Evolutionary conservation across 306 rosid genomes (phyloP), one percentile per base, ranked within the genome.

Genomic region (Arachis hypogaea): DNA sequence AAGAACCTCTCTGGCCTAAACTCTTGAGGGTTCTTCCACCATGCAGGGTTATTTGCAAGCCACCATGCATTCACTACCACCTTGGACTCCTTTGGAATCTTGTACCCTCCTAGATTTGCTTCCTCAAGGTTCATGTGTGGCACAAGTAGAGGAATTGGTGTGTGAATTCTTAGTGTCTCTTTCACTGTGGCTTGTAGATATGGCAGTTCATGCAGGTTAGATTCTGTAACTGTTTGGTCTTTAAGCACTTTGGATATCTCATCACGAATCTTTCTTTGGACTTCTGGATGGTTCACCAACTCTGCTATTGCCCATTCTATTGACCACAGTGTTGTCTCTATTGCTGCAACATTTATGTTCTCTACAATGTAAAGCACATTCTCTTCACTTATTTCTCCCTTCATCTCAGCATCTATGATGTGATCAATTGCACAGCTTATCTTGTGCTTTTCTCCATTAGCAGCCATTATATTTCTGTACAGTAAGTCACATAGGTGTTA

Each of bases 241-340:
- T 86, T 85, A 5, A 86, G 92, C 46, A 88, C 85, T 4, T 52
- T 9, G n/a, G 88, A 76, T 77, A 88, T 86, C 69, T 89, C 97
- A 0, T 92, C 77, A 0, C 96, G 87, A 43, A 92, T 83, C 75
- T 88, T 90, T 52, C 30, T 50, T 69, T 92, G 97, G 1, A 89
- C 88, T 0, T 12, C 62, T 66, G 96, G 96, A 72, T 89, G 75
- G 46, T 88, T 92, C 3, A 92, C 97, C 60, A 92, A 46, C 85
- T 92, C 96, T 7, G 96, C 97, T 76, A 89, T 92, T 16, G 89
- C 93, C 97, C 97, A 89, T 38, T 92, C 97, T 92, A 92, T 92
- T 4, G 96, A 92, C 96, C 97, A 88, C 41, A 92, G 73, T 12
- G 97, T 89, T 55, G 96, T 92, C 63, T 92, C 93, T 74, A 92